Evolutionary conservation across 2,329 filamentous ascomycete species (phyloP), one percentile per base, ranked within the genome.

Genomic region (Fusarium albidum): DNA sequence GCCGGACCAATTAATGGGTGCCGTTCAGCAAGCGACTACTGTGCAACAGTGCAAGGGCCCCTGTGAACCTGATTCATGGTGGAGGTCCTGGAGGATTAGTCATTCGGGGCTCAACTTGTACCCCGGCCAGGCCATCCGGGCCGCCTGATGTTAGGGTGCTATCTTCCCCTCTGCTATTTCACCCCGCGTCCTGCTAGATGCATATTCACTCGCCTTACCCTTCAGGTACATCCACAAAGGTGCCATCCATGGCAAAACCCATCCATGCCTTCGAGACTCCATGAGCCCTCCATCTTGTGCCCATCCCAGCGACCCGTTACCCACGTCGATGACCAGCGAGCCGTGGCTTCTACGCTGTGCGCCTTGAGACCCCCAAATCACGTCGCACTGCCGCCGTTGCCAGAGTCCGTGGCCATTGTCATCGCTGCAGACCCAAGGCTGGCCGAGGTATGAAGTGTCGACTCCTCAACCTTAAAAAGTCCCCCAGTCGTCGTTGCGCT

Each of bases 221-320:
- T 13, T 13, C 37, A 12, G 17, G 26, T 46, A 41, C 49, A 45
- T 47, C 51, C 59, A 60, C 54, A 59, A 62, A 51, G 49, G 54
- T 49, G 55, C 53, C 41, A 65, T 59, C 53, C 41, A 65, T 61
- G 59, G 64, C 54, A 66, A 66, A 66, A 65, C 64, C 59, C 51
- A 66, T 65, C 61, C 59, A 65, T 62, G 54, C 43, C 56, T 65
- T 57, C 55, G 54, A 64, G 60, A 62, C 57, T 66, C 61, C 55
- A 66, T 65, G 61, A 64, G 64, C 64, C 59, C 49, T 66, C 65
- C 57, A 64, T 60, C 51, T 40, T 45, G 59, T 59, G 52, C 34
- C 59, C 59, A 63, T 59, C 35, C 18, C 43, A 63, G 42, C 59
- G 42, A 60, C 50, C 47, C 7, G 21, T 21, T n/a, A 34, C 50